Base-by-base conservation (phyloP, 495 filamentous ascomycete species). In the Penicillium ucsense region DNA sequence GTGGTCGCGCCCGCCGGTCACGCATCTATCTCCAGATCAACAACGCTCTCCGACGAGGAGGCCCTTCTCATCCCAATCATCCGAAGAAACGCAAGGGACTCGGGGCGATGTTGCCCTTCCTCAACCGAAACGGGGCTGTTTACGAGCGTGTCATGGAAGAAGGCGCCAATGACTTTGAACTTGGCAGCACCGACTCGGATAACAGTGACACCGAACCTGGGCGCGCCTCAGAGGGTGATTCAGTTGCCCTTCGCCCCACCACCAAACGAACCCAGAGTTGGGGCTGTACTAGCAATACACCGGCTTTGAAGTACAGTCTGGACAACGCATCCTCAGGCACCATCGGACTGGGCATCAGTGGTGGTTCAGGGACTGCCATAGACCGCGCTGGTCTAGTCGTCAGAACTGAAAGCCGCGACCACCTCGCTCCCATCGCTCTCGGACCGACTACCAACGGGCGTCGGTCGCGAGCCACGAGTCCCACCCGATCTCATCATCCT, bases 111-210 rank as follows among this genome's bases (percentile, higher is more conserved):
- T 36, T 73, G 3, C 67, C 78, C 3, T 70, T 86, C 47, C 73
- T 85, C 4, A 66, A 70, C 27, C 55, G 76, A 10, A 67, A 73
- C 27, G 66, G 65, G 28, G 81, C 88, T 43, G 76, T 78, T 6
- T 95, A 95, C 54, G 89, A 95, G 62, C 82, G 88, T 11, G 84
- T 96, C 8, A 66, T 95, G 42, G 89, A 95, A 63, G 84, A 88
- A 49, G 90, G 85, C 8, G 56, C 74, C 34, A 58, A 63, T 32
- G 80, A 84, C 8, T 86, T 89, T 50, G 89, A 94, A 59, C 73
- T 94, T 4, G 78, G 75, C 11, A 78, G 76, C 11, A 69, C 73
- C 37, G 83, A 82, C 12, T 80, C 76, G 2, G 79, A 81, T 28
- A 69, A 69, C 34, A 74, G 73, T 29, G 70, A 74, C 32, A 71